Evolutionary conservation across 345 rosid genomes (phyloP).

Genomic region (Zanthoxylum bungeanum): DNA sequence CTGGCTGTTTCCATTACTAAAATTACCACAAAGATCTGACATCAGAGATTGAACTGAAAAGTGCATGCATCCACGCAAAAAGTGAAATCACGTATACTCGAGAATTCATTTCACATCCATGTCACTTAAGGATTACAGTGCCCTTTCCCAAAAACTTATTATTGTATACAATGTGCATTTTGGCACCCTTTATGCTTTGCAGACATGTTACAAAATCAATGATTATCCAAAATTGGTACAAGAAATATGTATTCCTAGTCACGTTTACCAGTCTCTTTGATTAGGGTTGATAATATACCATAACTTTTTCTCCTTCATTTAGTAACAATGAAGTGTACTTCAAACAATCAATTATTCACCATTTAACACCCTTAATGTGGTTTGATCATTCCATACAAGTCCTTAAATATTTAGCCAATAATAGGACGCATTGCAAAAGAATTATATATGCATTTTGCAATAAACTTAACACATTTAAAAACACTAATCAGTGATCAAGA

Average conservation of each 20-base stretch:
- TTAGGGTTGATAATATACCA: background rate
- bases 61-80: constrained; percentile 5
- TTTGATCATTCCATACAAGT: background rate
- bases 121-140: background rate
- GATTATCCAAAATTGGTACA: background rate
- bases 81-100: background rate
- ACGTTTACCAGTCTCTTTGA: background rate
- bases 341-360: constrained; percentile 1
- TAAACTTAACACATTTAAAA: background rate
- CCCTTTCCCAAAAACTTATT: background rate
- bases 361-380: background rate
- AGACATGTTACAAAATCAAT: background rate
- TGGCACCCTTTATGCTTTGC: background rate
- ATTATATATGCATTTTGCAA: background rate
- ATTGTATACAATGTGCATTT: background rate
- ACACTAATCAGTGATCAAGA: background rate
- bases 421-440: background rate
- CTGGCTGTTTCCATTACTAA: constrained; percentile 54
- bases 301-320: background rate
- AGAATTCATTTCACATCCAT: background rate
- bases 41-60: constrained; percentile 13
- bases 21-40: constrained; percentile 18
- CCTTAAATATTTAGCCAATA: background rate
- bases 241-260: background rate
- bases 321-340: background rate